Evolutionary conservation across 2,329 filamentous ascomycete genomes (phyloP).

Genomic region (Pseudogymnoascus sp.): DNA sequence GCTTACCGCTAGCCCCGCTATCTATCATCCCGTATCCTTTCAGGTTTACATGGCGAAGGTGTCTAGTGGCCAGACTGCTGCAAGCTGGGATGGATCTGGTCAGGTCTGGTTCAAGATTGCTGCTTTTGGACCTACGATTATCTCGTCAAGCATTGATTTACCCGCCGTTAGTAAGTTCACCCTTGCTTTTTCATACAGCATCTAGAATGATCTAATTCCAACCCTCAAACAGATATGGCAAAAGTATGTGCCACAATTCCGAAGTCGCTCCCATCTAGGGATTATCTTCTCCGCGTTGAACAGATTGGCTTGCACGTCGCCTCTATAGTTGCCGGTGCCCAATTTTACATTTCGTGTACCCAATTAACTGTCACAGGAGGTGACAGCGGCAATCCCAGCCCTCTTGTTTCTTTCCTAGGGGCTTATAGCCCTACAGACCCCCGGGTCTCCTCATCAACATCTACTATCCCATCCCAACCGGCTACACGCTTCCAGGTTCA

Average conservation of each 20-base stretch:
- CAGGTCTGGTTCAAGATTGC: too few relatives aligned
- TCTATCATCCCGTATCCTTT: too few relatives aligned
- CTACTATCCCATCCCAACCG: neutral
- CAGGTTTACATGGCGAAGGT: too few relatives aligned
- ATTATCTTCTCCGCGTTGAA: constrained; percentile 32
- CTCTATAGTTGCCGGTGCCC: constrained; percentile 15
- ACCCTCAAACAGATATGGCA: neutral
- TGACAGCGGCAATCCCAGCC: constrained; percentile 31
- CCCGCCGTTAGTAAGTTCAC: too few relatives aligned
- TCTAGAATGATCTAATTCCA: neutral
- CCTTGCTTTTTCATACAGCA: too few relatives aligned
- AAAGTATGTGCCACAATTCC: constrained; percentile 35
- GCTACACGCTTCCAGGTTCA: neutral
- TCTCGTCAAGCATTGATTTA: too few relatives aligned
- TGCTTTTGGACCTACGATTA: too few relatives aligned
- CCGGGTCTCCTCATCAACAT: constrained; percentile 23
- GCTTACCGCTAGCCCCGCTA: too few relatives aligned
- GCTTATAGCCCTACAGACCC: constrained; percentile 30
- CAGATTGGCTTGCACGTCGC: constrained; percentile 4
- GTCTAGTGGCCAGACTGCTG: too few relatives aligned
- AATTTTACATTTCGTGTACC: constrained; percentile 31
- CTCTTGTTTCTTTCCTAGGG: constrained; percentile 30
- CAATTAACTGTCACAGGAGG: constrained; percentile 37
- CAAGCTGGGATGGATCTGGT: too few relatives aligned
- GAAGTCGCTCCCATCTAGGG: constrained; percentile 29